Evolutionary conservation across 1,139 yeast species (phyloP).

Genomic region (Sugiyamaella sp.): DNA sequence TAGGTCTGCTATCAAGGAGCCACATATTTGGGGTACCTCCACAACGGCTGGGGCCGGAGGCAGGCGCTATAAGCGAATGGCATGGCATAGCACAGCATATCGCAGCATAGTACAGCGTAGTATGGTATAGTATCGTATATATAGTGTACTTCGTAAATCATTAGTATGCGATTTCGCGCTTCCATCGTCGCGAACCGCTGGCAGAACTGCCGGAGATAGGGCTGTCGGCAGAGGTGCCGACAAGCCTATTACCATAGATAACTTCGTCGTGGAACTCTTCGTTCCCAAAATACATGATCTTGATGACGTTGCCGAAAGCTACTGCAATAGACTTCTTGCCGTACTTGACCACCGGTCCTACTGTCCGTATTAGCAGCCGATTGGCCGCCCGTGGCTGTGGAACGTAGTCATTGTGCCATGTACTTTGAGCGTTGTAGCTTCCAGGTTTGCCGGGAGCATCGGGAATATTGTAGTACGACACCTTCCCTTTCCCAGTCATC

Average conservation of each 20-base stretch:
- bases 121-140: not conserved
- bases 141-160: slow-evolving; percentile 8
- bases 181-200: slow-evolving; percentile 18
- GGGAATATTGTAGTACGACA: slow-evolving; percentile 64
- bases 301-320: slow-evolving; percentile 71
- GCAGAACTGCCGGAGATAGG: not conserved
- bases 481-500: slow-evolving; percentile 64
- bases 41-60: too few relatives aligned
- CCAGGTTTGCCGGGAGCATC: slow-evolving; percentile 40
- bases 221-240: not conserved
- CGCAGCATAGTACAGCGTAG: too few relatives aligned
- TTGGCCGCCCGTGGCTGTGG: slow-evolving; percentile 13
- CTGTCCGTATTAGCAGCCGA: slow-evolving; percentile 50
- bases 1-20: too few relatives aligned
- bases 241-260: slow-evolving; percentile 14
- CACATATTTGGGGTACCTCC: too few relatives aligned
- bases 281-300: slow-evolving; percentile 72
- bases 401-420: slow-evolving; percentile 1
- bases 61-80: too few relatives aligned
- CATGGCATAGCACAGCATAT: too few relatives aligned
- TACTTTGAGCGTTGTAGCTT: not conserved
- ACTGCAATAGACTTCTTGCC: slow-evolving; percentile 80
- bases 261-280: slow-evolving; percentile 40
- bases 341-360: slow-evolving; percentile 61
- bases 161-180: slow-evolving; percentile 22